phyloP scores from a whole-genome alignment of 1,284 basidiomycete species.

The Phlebopus sp. region DNA sequence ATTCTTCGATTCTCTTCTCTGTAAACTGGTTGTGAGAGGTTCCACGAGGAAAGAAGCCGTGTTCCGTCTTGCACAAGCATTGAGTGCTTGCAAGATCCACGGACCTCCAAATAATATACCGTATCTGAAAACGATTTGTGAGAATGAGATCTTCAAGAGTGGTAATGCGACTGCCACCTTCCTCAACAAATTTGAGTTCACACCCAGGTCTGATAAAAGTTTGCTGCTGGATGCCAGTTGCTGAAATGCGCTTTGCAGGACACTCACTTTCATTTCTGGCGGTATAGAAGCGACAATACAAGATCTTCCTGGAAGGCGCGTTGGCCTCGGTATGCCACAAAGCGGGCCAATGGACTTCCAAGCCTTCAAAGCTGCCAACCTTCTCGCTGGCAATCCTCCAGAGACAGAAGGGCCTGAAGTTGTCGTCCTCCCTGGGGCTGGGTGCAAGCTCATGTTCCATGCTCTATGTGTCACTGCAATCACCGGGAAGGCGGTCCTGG shows the following conservation, averaged over 20 bases:
- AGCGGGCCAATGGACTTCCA: constrained; percentile 67
- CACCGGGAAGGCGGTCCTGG: constrained; percentile 48
- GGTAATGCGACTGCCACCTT: constrained; percentile 58
- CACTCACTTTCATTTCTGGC: constrained; percentile 53
- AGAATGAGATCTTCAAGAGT: constrained; percentile 38
- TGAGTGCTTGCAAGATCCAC: constrained; percentile 39
- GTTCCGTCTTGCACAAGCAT: constrained; percentile 34
- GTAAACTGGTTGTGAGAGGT: constrained; percentile 51
- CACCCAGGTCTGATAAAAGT: constrained; percentile 35
- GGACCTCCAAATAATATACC: constrained; percentile 57
- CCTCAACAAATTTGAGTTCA: constrained; percentile 46
- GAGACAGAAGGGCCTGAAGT: constrained; percentile 61
- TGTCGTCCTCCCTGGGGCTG: constrained; percentile 37
- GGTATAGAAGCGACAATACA: constrained; percentile 65
- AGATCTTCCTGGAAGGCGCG: constrained; percentile 57
- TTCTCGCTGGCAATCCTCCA: constrained; percentile 56
- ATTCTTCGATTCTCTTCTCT: constrained; percentile 57
- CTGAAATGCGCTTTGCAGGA: constrained; percentile 32
- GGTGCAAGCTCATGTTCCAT: constrained; percentile 46
- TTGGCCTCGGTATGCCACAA: constrained; percentile 63
- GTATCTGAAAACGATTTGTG: constrained; percentile 48
- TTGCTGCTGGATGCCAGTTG: background rate
- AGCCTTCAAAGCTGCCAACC: constrained; percentile 58
- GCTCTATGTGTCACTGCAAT: constrained; percentile 51
- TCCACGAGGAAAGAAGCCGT: constrained; percentile 42